Evolutionary conservation across 495 filamentous ascomycete genomes (phyloP), one percentile per base, ranked within the genome.

Genomic region (Penicillium waksmanii): DNA sequence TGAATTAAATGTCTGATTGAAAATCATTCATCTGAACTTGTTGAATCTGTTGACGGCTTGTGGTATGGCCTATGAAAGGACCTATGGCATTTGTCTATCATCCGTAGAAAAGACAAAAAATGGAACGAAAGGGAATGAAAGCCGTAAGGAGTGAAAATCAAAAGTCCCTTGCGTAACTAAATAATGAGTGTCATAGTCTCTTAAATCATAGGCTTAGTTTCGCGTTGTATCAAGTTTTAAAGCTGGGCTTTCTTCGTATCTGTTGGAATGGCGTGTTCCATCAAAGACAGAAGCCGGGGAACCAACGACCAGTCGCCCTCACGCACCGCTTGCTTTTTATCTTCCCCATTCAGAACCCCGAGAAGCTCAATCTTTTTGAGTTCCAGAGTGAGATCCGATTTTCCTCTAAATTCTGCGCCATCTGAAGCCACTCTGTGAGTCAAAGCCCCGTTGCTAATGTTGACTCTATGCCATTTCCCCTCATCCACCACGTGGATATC

Each of bases 371-470:
- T 8, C 18, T 50, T 57, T 2, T 34, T 57, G 10, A 57, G 18
- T 9, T 31, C 23, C 55, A 57, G 3, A n/a, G 44, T 51, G 13
- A 50, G 21, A 15, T 7, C 34, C 33, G 55, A 18, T 12, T 23
- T 19, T 17, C 17, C 13, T 1, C 8, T 3, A 1, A 51, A 33
- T 9, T 42, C 34, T 5, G 34, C 33, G 4, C 25, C 38, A 13
- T 21, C 36, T 2, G 12, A 7, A 25, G 40, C 56, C 12, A 46
- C 43, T 21, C 58, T 55, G 19, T 60, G 47, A 2, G 60, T 66
- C 46, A 66, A 54, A 1, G 53, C 57, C 15, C 60, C 62, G 42
- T 68, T 65, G 25, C 51, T 68, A 6, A 63, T 3, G 36, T 55
- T 68, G 19, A 66, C 12, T 23, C 60, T 33, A 58, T 57, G 65